phyloP scores from a whole-genome alignment of 73 alveolate genomes.

The Paramecium tetraurelia region DNA sequence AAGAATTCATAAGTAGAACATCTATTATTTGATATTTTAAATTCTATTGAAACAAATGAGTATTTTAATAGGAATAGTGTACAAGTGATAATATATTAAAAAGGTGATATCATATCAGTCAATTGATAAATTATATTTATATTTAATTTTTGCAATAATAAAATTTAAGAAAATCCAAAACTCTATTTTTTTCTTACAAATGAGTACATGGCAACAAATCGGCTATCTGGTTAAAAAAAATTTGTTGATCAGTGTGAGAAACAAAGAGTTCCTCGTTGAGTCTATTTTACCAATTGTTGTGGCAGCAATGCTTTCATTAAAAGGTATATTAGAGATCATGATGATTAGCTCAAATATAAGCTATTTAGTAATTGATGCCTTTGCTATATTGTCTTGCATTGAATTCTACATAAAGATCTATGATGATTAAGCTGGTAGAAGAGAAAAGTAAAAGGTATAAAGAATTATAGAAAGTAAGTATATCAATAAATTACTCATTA shows the following conservation, averaged over 20 bases:
- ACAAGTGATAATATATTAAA: too few relatives aligned
- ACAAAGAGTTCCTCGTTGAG: conserved; percentile 2
- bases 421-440: conserved; percentile 44
- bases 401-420: conserved; percentile 11
- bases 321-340: background rate
- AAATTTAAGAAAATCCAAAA: background rate
- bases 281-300: background rate
- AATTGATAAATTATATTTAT: too few relatives aligned
- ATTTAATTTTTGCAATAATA: background rate
- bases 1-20: background rate
- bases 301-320: conserved; percentile 1
- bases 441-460: conserved; percentile 59
- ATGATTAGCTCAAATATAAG: background rate
- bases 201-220: background rate
- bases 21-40: too few relatives aligned
- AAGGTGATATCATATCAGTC: too few relatives aligned
- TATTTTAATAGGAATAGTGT: background rate
- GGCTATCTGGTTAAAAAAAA: background rate
- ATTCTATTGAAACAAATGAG: background rate
- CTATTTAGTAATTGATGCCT: conserved; percentile 24
- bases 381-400: background rate
- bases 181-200: background rate
- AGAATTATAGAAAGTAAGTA: conserved; percentile 49
- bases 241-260: background rate
- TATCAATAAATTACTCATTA: background rate